Evolutionary conservation across 1,284 basidiomycete genomes (phyloP), one percentile per base, ranked within the genome.

Genomic region (Lentinula novae-zelandiae): DNA sequence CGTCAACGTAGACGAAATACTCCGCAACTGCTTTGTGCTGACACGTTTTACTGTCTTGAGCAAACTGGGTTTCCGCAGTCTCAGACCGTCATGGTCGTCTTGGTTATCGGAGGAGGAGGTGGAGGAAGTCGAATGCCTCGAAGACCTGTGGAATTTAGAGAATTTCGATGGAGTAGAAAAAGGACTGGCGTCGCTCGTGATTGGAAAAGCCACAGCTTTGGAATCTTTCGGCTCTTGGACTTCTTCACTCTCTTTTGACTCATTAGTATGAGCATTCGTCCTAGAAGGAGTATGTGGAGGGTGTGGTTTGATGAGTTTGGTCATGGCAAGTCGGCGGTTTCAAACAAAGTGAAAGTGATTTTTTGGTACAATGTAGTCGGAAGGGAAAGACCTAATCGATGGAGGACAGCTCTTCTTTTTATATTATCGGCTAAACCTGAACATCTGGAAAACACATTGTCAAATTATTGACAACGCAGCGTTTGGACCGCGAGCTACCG

Each of bases 11-110:
- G 51, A 36, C 15, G 51, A 53, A 20, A 53, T 53, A 20, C 51
- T 53, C 51, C 51, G 31, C 4, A 53, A n/a, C 12, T 34, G 33
- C 20, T 20, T 36, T 1, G 17, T 36, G 33, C 31, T 34, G 49
- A 34, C 49, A 34, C 51, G 51, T 53, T 53, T 53, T n/a, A 53
- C 51, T 36, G 34, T 53, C 12, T 53, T 53, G 31, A 53, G n/a
- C 31, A 53, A 15, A 53, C 51, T 51, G 49, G 49, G 49, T n/a
- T 51, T 51, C 15, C 49, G 49, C 13, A 51, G 49, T 51, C 33
- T 51, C 27, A 34, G 12, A 17, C 27, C 31, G 44, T 46, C 44
- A 17, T 46, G 44, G 8, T 5, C 44, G 9, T 46, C 44, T n/a
- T 17, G 44, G 12, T 17, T 46, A 17, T 46, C 44, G 44, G 17